phyloP scores from a whole-genome alignment of 805 yeast species.

The Saturnispora diversa region DNA sequence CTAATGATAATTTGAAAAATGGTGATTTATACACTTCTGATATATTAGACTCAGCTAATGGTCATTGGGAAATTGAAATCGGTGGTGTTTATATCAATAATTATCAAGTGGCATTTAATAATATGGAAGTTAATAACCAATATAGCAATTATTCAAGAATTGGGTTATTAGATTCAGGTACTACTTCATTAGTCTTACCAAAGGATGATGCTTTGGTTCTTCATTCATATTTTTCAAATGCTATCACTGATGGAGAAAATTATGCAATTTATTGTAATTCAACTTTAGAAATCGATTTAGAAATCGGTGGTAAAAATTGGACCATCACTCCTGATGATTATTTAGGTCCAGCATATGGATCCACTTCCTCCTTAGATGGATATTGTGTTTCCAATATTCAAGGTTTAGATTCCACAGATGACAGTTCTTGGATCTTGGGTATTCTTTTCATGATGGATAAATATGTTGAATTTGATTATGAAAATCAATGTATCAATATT shows the following conservation, averaged over 20 bases:
- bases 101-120: conserved; percentile 27
- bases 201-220: conserved; percentile 44
- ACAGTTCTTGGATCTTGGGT: conserved; percentile 53
- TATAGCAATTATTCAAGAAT: conserved; percentile 26
- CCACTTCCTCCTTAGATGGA: conserved; percentile 32
- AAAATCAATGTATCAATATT: conserved; percentile 42
- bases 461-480: conserved; percentile 52
- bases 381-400: conserved; percentile 60
- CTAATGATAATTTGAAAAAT: conserved; percentile 30
- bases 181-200: conserved; percentile 53
- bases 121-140: conserved; percentile 17
- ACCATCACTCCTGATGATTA: conserved; percentile 37
- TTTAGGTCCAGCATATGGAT: conserved; percentile 40
- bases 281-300: conserved; percentile 33
- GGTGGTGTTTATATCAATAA: conserved; percentile 32
- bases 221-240: conserved; percentile 43
- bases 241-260: conserved; percentile 53
- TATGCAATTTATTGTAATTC: conserved; percentile 54
- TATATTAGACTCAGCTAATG: conserved; percentile 26
- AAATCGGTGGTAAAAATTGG: conserved; percentile 39
- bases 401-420: conserved; percentile 37
- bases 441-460: conserved; percentile 49
- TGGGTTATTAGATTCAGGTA: conserved; percentile 58
- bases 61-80: conserved; percentile 47
- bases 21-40: conserved; percentile 37